Evolutionary conservation across 2,329 filamentous ascomycete species (phyloP).

Genomic region (Penicillium sp.): DNA sequence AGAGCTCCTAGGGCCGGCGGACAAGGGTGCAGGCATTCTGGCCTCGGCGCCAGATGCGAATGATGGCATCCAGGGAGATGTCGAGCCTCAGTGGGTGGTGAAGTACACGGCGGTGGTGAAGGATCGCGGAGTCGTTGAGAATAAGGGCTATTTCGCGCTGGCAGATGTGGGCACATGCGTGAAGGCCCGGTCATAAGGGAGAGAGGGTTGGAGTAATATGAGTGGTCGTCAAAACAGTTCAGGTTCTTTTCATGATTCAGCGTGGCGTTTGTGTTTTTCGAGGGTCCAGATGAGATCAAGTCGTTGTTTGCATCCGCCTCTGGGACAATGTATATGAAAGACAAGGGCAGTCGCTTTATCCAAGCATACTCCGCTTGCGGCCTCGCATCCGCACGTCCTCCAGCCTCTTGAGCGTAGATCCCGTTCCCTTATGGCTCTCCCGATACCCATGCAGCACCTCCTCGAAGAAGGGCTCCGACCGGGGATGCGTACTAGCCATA

Average conservation of each 20-base stretch:
- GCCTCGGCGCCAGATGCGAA: conserved; percentile 58
- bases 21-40: conserved; percentile 74
- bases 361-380: conserved; percentile 95
- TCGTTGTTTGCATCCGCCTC: conserved; percentile 9
- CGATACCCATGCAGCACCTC: conserved; percentile 75
- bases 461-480: conserved; percentile 74
- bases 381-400: conserved; percentile 94
- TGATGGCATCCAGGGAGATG: conserved; percentile 69
- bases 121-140: conserved; percentile 93
- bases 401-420: conserved; percentile 73
- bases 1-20: conserved; percentile 75
- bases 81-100: conserved; percentile 89
- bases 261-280: conserved; percentile 24
- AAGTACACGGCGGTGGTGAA: conserved; percentile 96
- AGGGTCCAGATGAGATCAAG: conserved; percentile 10
- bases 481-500: conserved; percentile 91
- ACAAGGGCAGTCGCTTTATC: conserved; percentile 53
- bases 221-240: conserved; percentile 10
- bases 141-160: conserved; percentile 94
- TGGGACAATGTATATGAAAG: conserved; percentile 1
- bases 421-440: conserved; percentile 72
- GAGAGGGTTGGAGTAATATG: conserved; percentile 4
- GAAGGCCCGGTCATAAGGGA: conserved; percentile 28
- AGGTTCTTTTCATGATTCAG: conserved; percentile 24
- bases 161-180: conserved; percentile 66